Evolutionary conservation across 306 rosid species (phyloP).

Genomic region (Begonia masoniana): DNA sequence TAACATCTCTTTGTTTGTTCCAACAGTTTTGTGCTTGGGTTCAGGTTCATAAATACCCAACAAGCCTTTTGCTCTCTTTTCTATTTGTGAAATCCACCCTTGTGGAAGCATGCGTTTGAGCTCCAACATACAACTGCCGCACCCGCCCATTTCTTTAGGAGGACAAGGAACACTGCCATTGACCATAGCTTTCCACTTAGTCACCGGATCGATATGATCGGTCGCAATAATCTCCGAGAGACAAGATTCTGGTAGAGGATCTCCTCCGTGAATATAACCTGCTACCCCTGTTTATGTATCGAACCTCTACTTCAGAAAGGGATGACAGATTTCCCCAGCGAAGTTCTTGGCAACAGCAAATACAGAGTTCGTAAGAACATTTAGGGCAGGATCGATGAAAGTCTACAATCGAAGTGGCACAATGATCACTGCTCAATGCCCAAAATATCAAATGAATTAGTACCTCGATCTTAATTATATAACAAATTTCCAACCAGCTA

Average conservation of each 20-base stretch:
- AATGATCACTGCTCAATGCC: not conserved
- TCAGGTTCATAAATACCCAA: slow-evolving; percentile 13
- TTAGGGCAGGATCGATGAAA: not conserved
- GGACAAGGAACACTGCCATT: slow-evolving; percentile 50
- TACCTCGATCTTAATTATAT: no score
- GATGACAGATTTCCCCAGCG: not conserved
- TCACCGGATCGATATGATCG: slow-evolving; percentile 16
- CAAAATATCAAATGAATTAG: slow-evolving; percentile 16
- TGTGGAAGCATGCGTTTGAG: slow-evolving; percentile 51
- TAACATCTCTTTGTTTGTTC: slow-evolving; percentile 12
- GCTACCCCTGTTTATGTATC: slow-evolving; percentile 41
- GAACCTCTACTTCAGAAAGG: slow-evolving; percentile 41
- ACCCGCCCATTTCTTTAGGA: slow-evolving; percentile 55
- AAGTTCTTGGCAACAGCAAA: slow-evolving; percentile 1
- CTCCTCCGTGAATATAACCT: slow-evolving; percentile 78
- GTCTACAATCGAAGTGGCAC: slow-evolving; percentile 30
- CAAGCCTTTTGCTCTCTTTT: slow-evolving; percentile 28
- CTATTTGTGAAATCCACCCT: slow-evolving; percentile 46
- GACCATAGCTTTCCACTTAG: slow-evolving; percentile 32
- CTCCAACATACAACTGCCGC: slow-evolving; percentile 39
- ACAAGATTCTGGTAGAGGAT: slow-evolving; percentile 24
- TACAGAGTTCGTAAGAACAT: slow-evolving; percentile 3
- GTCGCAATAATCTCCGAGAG: slow-evolving; percentile 14
- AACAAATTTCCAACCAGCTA: no score
- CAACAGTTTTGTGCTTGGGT: slow-evolving; percentile 13